Conservation (phyloP, 169 alveolate genomes). For the Theileria annulata region DNA sequence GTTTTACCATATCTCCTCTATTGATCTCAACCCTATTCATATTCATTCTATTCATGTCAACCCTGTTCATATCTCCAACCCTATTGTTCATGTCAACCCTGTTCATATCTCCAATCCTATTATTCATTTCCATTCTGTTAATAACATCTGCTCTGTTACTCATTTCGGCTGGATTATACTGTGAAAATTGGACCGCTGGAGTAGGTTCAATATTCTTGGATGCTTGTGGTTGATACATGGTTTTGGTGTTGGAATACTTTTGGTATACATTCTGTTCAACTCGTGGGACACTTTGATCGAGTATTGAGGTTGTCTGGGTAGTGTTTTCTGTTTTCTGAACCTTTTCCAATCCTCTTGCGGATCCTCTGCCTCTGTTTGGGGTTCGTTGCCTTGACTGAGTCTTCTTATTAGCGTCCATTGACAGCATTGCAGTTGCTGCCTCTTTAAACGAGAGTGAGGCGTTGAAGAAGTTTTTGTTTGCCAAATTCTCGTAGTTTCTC, state of each 20-base stretch:
- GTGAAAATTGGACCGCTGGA: too few relatives aligned
- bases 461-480: slow-evolving; percentile 9
- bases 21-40: not conserved
- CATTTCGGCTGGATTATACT: too few relatives aligned
- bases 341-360: not conserved
- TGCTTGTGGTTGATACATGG: not conserved
- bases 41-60: not conserved
- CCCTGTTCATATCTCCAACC: not conserved
- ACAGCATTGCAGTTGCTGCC: slow-evolving; percentile 39
- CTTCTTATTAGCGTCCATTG: slow-evolving; percentile 14
- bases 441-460: slow-evolving; percentile 28
- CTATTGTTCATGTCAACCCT: not conserved
- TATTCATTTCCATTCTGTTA: too few relatives aligned
- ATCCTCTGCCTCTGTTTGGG: not conserved
- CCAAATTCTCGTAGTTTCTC: not conserved
- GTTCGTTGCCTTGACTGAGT: not conserved
- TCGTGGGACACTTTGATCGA: not conserved
- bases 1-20: not conserved
- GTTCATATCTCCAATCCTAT: not conserved
- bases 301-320: not conserved
- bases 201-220: not conserved
- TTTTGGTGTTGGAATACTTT: not conserved
- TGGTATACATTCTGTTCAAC: not conserved
- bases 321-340: not conserved
- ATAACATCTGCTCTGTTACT: too few relatives aligned